Base-by-base conservation (phyloP, 306 rosid genomes). In the Hippophae tibetana region DNA sequence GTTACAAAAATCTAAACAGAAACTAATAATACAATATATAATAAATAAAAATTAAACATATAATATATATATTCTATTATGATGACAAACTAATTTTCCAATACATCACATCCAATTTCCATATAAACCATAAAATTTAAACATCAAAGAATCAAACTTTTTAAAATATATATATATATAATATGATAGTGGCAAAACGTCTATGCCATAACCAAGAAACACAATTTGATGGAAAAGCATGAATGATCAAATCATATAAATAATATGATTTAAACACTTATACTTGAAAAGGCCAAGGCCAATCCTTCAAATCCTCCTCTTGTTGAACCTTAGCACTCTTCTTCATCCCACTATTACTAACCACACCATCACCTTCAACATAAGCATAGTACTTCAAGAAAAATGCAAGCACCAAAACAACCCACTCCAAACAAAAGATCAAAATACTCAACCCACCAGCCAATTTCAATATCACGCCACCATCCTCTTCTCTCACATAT, bases 241-340 rank as follows among this genome's bases (percentile, higher is more conserved):
- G 38, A 31, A 31, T 2, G 38, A 31, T 31, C 38, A 31, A 18
- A 31, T 31, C 38, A 31, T 31, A 31, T 31, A 31, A 2, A 31
- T 31, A 31, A 31, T 31, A 31, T 31, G 38, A 31, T 31, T 31
- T 31, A 31, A 31, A 31, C 38, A 31, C 57, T 41, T 46, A 87
- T 62, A 84, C 89, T 70, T 87, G 93, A 67, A 84, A 87, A 13
- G 95, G 93, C 95, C 89, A 87, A 25, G 95, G 93, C 95, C 95
- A 84, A 57, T 87, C 95, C 87, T 87, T 87, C 74, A 87, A 51
- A 57, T 87, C 89, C 54, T 82, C 89, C 9, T 87, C 93, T 25
- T 84, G 84, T 66, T 79, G 89, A 65, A 84, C 95, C 79, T 80
- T 87, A 12, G 80, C 60, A 72, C 87, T 87, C 70, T 81, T 79